phyloP scores from a whole-genome alignment of 768 basidiomycete species.

The Rhodotorula paludigena region DNA sequence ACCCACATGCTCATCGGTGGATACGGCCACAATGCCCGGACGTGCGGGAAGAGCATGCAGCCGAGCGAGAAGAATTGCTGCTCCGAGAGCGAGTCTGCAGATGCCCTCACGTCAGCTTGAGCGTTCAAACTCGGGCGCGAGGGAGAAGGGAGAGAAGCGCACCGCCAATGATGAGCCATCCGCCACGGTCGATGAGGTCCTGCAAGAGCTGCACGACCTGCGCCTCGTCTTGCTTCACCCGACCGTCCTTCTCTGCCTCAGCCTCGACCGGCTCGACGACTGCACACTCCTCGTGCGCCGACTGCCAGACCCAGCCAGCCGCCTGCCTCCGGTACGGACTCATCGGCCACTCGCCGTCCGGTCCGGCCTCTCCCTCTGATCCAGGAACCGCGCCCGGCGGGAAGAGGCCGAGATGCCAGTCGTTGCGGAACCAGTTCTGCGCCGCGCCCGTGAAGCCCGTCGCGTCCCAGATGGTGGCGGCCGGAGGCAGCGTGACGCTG shows the following conservation, averaged over 20 bases:
- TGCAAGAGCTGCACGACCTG: background rate
- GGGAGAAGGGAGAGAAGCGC: background rate
- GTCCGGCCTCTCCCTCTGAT: background rate
- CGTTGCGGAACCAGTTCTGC: background rate
- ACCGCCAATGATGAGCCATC: constrained; percentile 8
- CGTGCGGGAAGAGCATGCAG: constrained; percentile 6
- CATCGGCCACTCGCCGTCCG: constrained; percentile 4
- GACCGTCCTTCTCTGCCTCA: background rate
- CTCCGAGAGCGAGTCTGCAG: constrained; percentile 7
- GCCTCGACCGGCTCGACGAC: background rate
- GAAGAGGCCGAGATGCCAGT: constrained; percentile 5
- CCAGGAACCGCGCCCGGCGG: background rate
- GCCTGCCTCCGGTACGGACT: background rate
- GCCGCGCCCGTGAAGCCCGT: background rate
- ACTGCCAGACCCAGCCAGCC: background rate
- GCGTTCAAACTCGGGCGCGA: background rate
- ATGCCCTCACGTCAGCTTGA: background rate
- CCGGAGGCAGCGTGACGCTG: no score
- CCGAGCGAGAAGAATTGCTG: constrained; percentile 6
- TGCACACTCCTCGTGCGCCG: background rate
- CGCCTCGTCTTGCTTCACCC: background rate
- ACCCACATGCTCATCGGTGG: background rate
- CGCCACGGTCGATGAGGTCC: constrained; percentile 3
- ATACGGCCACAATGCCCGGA: background rate
- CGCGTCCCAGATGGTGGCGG: background rate